phyloP scores from a whole-genome alignment of 2,329 filamentous ascomycete genomes.

The Seiridium unicorne region DNA sequence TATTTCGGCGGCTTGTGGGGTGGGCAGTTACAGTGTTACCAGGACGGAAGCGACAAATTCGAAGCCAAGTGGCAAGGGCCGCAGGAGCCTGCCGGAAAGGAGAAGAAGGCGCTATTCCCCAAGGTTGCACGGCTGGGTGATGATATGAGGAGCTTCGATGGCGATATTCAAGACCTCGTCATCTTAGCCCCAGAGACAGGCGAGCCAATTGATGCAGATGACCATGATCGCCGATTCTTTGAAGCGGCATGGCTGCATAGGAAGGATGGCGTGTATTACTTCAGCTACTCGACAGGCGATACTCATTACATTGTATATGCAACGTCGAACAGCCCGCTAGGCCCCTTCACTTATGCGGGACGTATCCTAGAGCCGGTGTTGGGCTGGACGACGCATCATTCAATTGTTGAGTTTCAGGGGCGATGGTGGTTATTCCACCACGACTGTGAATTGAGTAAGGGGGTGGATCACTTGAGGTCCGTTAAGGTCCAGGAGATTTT shows the following conservation, averaged over 20 bases:
- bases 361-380: constrained; percentile 72
- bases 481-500: constrained; percentile 76
- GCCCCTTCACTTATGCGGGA: constrained; percentile 72
- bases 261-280: constrained; percentile 67
- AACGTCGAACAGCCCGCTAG: constrained; percentile 60
- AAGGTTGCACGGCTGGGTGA: constrained; percentile 62
- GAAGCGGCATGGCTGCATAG: constrained; percentile 82
- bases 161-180: constrained; percentile 54
- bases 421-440: constrained; percentile 77
- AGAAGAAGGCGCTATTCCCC: constrained; percentile 59
- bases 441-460: constrained; percentile 66
- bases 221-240: constrained; percentile 76
- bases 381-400: constrained; percentile 82
- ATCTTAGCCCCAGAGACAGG: constrained; percentile 64
- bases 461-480: constrained; percentile 68
- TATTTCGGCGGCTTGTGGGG: constrained; percentile 84
- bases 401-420: constrained; percentile 71
- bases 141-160: constrained; percentile 64
- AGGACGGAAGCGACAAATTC: constrained; percentile 50
- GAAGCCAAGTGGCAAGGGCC: constrained; percentile 53
- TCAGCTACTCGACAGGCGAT: constrained; percentile 76
- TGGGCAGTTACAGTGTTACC: constrained; percentile 77
- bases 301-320: constrained; percentile 74
- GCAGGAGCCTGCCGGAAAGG: constrained; percentile 57
- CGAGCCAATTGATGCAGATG: constrained; percentile 58